A percentile compares a stretch with the other conserved stretches of the same genome.
Evolutionary conservation across 2,329 filamentous ascomycete species (phyloP).

Genomic region (Samsoniella hepiali): DNA sequence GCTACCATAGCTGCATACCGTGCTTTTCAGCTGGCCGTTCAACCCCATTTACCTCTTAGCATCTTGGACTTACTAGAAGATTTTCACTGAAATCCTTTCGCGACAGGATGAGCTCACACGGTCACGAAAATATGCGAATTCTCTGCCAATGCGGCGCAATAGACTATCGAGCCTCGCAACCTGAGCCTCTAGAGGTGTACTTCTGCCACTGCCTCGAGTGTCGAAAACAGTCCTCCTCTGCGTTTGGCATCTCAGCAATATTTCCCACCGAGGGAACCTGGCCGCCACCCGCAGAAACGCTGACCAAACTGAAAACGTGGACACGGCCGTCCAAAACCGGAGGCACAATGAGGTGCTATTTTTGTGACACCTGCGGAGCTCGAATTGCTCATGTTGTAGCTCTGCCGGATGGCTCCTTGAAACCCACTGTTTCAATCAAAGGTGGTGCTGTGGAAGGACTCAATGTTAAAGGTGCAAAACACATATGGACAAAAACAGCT

Average conservation of each 20-base stretch:
- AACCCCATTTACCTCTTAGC: not conserved
- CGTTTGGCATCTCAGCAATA: conserved; percentile 45
- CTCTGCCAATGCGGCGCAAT: conserved; percentile 41
- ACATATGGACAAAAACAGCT: conserved; percentile 46
- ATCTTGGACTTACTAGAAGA: not conserved
- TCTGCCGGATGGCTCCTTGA: conserved; percentile 35
- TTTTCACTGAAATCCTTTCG: not conserved
- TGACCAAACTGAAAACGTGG: conserved; percentile 35
- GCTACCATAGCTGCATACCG: not conserved
- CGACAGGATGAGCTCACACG: not conserved
- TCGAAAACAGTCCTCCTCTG: conserved; percentile 43
- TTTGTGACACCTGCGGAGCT: conserved; percentile 42
- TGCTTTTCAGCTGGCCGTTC: not conserved
- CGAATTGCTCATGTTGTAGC: conserved; percentile 45
- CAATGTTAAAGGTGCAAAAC: conserved; percentile 37
- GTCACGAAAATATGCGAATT: conserved; percentile 19
- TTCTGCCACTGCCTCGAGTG: conserved; percentile 48
- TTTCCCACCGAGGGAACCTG: conserved; percentile 40
- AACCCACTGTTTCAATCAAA: conserved; percentile 42
- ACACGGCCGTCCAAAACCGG: conserved; percentile 38
- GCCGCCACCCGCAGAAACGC: conserved; percentile 35
- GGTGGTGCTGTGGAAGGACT: conserved; percentile 44
- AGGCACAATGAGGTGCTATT: conserved; percentile 42
- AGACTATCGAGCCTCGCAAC: conserved; percentile 33
- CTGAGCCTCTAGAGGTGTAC: conserved; percentile 36